These are phyloP conservation scores for Salix arbutifolia DNA, from an alignment of 345 rosid genomes.

Conservation along the genomic window DNA sequence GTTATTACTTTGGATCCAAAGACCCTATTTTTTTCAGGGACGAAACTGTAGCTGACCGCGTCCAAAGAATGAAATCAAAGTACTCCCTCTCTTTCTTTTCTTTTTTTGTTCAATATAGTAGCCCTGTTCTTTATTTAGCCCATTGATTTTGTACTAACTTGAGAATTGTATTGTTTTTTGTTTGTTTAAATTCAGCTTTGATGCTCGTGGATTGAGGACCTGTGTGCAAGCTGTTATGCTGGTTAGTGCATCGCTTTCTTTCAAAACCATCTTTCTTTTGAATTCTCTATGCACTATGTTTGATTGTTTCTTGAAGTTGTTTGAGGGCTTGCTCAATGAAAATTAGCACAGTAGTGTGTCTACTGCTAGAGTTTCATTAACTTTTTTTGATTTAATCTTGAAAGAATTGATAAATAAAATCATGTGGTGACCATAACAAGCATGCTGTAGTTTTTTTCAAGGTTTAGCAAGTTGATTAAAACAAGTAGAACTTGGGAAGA, in stretches of 20 bases:
- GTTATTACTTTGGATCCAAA: slow-evolving; percentile 80
- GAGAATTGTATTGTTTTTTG: neutral
- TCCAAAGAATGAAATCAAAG: slow-evolving; percentile 64
- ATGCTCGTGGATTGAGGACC: slow-evolving; percentile 69
- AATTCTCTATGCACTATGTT: neutral
- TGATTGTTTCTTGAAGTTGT: neutral
- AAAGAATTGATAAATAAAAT: no score
- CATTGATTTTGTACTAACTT: neutral
- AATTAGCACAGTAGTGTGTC: no score
- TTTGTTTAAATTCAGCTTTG: slow-evolving; percentile 39
- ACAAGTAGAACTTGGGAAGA: no score
- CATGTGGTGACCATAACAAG: no score
- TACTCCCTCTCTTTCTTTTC: slow-evolving; percentile 10
- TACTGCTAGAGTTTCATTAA: no score
- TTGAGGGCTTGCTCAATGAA: neutral
- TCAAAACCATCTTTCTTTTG: neutral
- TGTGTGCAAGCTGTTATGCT: slow-evolving; percentile 76
- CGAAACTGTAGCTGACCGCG: slow-evolving; percentile 49
- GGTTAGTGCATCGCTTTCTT: slow-evolving; percentile 36
- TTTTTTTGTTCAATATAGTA: neutral
- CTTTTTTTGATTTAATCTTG: no score
- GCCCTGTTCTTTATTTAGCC: neutral
- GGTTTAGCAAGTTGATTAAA: no score
- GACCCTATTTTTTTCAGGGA: slow-evolving; percentile 52
- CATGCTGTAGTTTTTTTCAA: no score